Conservation (phyloP, 306 rosid genomes). For the Trichosanthes truncata region DNA sequence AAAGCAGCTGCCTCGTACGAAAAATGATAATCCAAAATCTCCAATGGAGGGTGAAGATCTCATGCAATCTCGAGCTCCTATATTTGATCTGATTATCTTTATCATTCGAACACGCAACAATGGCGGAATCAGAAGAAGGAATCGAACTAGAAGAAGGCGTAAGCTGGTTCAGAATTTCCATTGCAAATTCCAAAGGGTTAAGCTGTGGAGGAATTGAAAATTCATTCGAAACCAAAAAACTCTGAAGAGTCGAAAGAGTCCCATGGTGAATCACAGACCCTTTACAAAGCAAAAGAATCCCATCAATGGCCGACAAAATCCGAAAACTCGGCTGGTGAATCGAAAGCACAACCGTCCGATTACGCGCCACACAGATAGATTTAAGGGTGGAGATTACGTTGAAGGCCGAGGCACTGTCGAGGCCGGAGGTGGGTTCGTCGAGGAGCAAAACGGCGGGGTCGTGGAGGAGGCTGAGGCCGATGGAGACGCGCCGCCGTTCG, state of each 20-base stretch:
- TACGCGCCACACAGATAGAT: constrained; percentile 45
- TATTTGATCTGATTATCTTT: constrained; percentile 29
- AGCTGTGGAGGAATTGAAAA: constrained; percentile 85
- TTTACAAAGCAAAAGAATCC: constrained; percentile 49
- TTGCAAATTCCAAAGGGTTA: constrained; percentile 74
- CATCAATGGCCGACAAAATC: constrained; percentile 62
- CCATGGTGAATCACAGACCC: constrained; percentile 78
- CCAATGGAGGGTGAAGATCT: constrained; percentile 39
- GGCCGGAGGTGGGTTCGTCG: constrained; percentile 96
- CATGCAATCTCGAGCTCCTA: constrained; percentile 60
- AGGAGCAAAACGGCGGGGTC: constrained; percentile 73
- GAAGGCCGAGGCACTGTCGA: constrained; percentile 71
- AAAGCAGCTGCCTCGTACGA: constrained; percentile 65
- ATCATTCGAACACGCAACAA: neutral
- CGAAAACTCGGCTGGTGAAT: constrained; percentile 90
- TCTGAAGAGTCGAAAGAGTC: constrained; percentile 43
- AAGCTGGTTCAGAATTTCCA: constrained; percentile 60
- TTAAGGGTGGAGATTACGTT: constrained; percentile 70
- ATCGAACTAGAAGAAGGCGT: neutral
- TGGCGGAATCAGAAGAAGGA: constrained; percentile 21
- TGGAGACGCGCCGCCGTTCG: constrained; percentile 68
- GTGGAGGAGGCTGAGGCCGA: constrained; percentile 76
- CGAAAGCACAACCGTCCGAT: constrained; percentile 64
- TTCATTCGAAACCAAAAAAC: constrained; percentile 39
- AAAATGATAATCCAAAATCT: constrained; percentile 79